Conservation (phyloP, 2,329 filamentous ascomycete species). For the Microcera coccophila region DNA sequence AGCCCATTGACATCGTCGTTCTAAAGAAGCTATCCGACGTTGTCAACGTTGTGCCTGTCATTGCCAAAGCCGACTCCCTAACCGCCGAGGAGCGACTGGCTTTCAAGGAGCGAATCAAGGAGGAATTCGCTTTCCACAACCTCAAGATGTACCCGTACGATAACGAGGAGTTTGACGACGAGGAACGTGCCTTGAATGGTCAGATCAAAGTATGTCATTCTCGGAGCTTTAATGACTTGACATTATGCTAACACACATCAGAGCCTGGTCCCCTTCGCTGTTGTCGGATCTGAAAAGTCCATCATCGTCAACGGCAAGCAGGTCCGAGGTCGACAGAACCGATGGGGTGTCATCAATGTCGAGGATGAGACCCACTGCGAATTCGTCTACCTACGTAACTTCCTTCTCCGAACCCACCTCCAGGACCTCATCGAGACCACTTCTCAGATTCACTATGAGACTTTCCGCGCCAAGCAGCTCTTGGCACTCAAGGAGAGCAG, state of each 20-base stretch:
- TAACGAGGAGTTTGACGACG: slow-evolving; percentile 96
- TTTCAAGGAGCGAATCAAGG: slow-evolving; percentile 99
- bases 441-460: slow-evolving; percentile 99
- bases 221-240: background rate
- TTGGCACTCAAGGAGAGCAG: slow-evolving; percentile 97
- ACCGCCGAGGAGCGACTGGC: slow-evolving; percentile 91
- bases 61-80: slow-evolving; percentile 95
- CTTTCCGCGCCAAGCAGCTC: slow-evolving; percentile 98
- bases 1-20: slow-evolving; percentile 99
- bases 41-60: slow-evolving; percentile 97
- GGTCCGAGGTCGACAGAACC: slow-evolving; percentile 95
- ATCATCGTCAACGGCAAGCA: slow-evolving; percentile 97
- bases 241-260: slow-evolving; percentile 44
- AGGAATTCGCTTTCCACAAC: slow-evolving; percentile 99
- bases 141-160: slow-evolving; percentile 99
- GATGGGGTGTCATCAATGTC: slow-evolving; percentile 99
- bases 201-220: slow-evolving; percentile 79
- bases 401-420: slow-evolving; percentile 95
- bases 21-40: slow-evolving; percentile 99
- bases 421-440: slow-evolving; percentile 99
- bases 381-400: slow-evolving; percentile 97
- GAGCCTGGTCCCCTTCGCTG: slow-evolving; percentile 94
- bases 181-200: slow-evolving; percentile 88
- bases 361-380: slow-evolving; percentile 99
- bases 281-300: slow-evolving; percentile 96